Evolutionary conservation across 306 rosid species (phyloP).

Genomic region (Acacia melanoxylon): DNA sequence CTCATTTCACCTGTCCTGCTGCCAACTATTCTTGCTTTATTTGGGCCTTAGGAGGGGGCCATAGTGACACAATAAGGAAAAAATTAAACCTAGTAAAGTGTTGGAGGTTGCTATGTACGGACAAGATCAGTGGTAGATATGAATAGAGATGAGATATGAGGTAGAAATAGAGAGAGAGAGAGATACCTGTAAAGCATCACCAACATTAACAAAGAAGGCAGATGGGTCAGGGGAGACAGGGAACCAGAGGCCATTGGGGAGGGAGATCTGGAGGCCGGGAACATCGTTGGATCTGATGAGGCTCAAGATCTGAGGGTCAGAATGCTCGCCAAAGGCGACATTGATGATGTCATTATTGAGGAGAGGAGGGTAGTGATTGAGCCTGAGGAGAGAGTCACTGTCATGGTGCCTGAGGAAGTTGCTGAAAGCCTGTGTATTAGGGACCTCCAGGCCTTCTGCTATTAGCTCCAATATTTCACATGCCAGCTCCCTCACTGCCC

Average conservation of each 20-base stretch:
- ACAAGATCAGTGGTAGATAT: not conserved
- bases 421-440: conserved; percentile 57
- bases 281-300: conserved; percentile 81
- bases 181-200: conserved; percentile 69
- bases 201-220: conserved; percentile 75
- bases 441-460: conserved; percentile 68
- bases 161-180: not conserved
- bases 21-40: conserved; percentile 13
- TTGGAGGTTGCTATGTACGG: not conserved
- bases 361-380: conserved; percentile 77
- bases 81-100: not conserved
- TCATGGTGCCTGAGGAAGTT: conserved; percentile 56
- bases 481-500: conserved; percentile 56
- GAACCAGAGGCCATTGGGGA: conserved; percentile 63
- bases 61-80: not conserved
- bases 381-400: conserved; percentile 69
- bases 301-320: conserved; percentile 91
- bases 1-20: conserved; percentile 35
- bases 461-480: conserved; percentile 74
- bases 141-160: not conserved
- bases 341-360: conserved; percentile 15
- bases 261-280: conserved; percentile 73
- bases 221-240: conserved; percentile 72
- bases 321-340: conserved; percentile 79
- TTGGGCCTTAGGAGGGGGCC: not conserved